Evolutionary conservation across 495 filamentous ascomycete species (phyloP).

Genomic region (Viridothelium virens): DNA sequence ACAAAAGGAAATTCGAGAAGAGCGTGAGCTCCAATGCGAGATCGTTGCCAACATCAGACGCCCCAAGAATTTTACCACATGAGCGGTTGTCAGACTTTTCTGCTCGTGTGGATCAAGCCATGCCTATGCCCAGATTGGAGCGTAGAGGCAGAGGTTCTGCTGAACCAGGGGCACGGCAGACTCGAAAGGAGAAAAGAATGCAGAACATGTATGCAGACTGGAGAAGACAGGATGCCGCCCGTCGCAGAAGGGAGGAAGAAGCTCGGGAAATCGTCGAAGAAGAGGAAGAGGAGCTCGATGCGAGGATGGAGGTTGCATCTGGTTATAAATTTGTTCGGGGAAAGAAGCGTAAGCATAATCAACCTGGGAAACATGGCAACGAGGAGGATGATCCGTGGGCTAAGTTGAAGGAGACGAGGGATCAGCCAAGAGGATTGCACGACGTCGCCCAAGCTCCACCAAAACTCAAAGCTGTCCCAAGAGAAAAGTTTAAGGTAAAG

Average conservation of each 20-base stretch:
- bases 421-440: conserved; percentile 51
- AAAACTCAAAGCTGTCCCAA: conserved; percentile 54
- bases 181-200: conserved; percentile 76
- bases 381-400: conserved; percentile 76
- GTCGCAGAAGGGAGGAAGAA: conserved; percentile 52
- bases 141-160: conserved; percentile 27
- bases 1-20: conserved; percentile 38
- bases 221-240: conserved; percentile 57
- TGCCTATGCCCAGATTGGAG: conserved; percentile 56
- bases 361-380: conserved; percentile 35
- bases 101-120: conserved; percentile 74
- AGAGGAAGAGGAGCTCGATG: conserved; percentile 49
- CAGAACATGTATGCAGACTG: conserved; percentile 72
- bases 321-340: conserved; percentile 44
- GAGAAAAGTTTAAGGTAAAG: conserved; percentile 59
- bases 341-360: conserved; percentile 38
- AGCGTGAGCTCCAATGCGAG: not conserved
- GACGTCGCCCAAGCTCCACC: conserved; percentile 81
- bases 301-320: conserved; percentile 45
- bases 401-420: conserved; percentile 50
- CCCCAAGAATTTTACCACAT: conserved; percentile 68
- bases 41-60: conserved; percentile 21
- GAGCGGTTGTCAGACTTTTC: conserved; percentile 77
- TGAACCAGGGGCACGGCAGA: conserved; percentile 44
- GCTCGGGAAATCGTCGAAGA: conserved; percentile 57